Conservation (phyloP, 1,284 basidiomycete species). For the Naganishia albida region DNA sequence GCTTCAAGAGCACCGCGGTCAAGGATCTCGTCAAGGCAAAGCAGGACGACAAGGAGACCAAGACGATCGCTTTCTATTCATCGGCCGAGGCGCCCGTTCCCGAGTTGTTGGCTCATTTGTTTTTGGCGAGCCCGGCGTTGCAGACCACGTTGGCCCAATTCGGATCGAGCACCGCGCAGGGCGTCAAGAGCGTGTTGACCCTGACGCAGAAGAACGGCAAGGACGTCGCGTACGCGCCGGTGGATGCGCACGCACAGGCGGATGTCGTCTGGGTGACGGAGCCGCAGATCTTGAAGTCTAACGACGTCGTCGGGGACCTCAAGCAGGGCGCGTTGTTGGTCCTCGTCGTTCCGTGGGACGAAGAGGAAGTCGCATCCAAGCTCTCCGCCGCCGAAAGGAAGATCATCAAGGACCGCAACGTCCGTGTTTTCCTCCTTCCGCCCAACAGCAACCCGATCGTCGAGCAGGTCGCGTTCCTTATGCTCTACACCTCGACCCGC, state of each 20-base stretch:
- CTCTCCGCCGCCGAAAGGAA: conserved; percentile 48
- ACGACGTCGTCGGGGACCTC: conserved; percentile 47
- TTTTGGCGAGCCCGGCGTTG: conserved; percentile 52
- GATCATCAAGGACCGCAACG: conserved; percentile 50
- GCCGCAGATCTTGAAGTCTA: conserved; percentile 50
- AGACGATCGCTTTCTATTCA: conserved; percentile 56
- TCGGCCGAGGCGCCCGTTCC: conserved; percentile 49
- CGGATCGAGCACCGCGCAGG: conserved; percentile 49
- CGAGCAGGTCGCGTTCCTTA: conserved; percentile 54
- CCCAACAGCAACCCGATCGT: conserved; percentile 45
- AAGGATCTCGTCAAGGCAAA: conserved; percentile 30
- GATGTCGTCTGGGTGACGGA: conserved; percentile 55
- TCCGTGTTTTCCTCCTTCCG: conserved; percentile 53
- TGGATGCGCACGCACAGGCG: conserved; percentile 22
- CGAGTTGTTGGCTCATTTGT: conserved; percentile 51
- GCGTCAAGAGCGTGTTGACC: conserved; percentile 52
- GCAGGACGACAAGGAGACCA: conserved; percentile 41
- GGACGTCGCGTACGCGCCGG: conserved; percentile 34
- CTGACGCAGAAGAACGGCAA: conserved; percentile 40
- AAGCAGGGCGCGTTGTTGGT: conserved; percentile 50
- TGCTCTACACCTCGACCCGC: conserved; percentile 52
- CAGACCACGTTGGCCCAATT: conserved; percentile 48
- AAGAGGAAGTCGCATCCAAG: conserved; percentile 52
- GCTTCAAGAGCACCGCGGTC: conserved; percentile 42
- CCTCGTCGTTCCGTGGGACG: conserved; percentile 53